These are phyloP conservation scores for Epichloe sp. DNA, from an alignment of 2,329 filamentous ascomycete species.

Conservation along the genomic window DNA sequence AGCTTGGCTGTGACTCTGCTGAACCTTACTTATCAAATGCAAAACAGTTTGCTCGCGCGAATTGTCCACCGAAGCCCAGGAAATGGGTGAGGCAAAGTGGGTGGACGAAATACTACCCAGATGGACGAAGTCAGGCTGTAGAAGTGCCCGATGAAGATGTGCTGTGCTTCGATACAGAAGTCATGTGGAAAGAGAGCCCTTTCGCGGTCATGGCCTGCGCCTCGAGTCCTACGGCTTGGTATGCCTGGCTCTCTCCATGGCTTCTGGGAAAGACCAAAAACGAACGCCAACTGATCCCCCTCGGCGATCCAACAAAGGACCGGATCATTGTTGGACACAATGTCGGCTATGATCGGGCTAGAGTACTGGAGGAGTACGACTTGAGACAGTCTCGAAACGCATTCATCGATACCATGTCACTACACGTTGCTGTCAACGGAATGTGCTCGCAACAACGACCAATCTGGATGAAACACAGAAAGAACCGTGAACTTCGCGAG, in stretches of 20 bases:
- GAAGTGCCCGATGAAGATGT: constrained; percentile 67
- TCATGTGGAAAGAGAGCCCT: constrained; percentile 85
- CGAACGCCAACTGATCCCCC: constrained; percentile 69
- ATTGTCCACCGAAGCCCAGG: constrained; percentile 45
- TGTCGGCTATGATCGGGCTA: constrained; percentile 83
- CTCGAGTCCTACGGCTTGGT: constrained; percentile 81
- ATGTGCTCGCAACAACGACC: constrained; percentile 97
- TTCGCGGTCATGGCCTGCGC: constrained; percentile 98
- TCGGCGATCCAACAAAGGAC: constrained; percentile 62
- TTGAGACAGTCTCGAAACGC: constrained; percentile 70
- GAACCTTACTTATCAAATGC: constrained; percentile 70
- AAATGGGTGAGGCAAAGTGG: constrained; percentile 72
- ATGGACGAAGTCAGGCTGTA: constrained; percentile 58
- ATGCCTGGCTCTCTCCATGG: constrained; percentile 96
- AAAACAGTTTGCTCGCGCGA: constrained; percentile 55
- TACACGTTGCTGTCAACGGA: constrained; percentile 94
- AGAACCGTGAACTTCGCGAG: constrained; percentile 73
- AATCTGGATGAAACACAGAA: constrained; percentile 95
- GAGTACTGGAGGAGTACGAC: constrained; percentile 80
- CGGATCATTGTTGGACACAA: constrained; percentile 89
- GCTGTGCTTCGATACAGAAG: constrained; percentile 90
- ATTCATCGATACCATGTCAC: constrained; percentile 94
- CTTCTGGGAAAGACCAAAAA: constrained; percentile 71
- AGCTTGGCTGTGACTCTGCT: constrained; percentile 71
- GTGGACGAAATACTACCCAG: constrained; percentile 82